These are phyloP conservation scores for Blakeslea trispora DNA, from an alignment of 371 early-diverging fungal genomes.

Conservation along the genomic window DNA sequence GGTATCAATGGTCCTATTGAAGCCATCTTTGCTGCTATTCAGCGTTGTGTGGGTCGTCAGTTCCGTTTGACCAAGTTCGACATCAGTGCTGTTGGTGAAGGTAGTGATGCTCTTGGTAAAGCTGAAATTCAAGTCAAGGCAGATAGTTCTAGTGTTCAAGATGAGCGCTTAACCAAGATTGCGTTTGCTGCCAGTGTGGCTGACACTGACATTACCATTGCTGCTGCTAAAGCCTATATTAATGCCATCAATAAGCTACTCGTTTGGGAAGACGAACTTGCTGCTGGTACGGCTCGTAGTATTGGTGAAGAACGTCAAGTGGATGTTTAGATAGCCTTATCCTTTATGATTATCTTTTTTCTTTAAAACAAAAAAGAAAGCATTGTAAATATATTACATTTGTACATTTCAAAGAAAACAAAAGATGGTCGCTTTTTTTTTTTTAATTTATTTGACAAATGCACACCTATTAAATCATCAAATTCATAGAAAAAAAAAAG, in stretches of 20 bases:
- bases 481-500: no score
- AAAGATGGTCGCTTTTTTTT: background rate
- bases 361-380: background rate
- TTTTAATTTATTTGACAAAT: no score
- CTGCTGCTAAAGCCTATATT: slow-evolving; percentile 85
- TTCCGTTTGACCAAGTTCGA: slow-evolving; percentile 75
- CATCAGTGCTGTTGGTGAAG: slow-evolving; percentile 83
- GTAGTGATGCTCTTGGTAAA: slow-evolving; percentile 84
- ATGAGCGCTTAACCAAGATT: slow-evolving; percentile 30
- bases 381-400: background rate
- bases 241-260: slow-evolving; percentile 80
- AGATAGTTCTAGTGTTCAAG: slow-evolving; percentile 13
- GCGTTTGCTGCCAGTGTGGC: slow-evolving; percentile 73
- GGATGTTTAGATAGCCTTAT: slow-evolving; percentile 30
- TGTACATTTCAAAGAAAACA: background rate
- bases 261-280: slow-evolving; percentile 38
- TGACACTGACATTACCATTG: slow-evolving; percentile 82
- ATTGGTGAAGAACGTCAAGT: slow-evolving; percentile 48
- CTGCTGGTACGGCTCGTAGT: slow-evolving; percentile 36
- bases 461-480: no score
- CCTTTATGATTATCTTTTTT: no score
- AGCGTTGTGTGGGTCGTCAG: slow-evolving; percentile 69
- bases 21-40: slow-evolving; percentile 82
- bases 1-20: slow-evolving; percentile 82
- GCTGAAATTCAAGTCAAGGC: slow-evolving; percentile 76